Evolutionary conservation across 2,329 filamentous ascomycete species (phyloP).

Genomic region (Sordariomycetes sp.): DNA sequence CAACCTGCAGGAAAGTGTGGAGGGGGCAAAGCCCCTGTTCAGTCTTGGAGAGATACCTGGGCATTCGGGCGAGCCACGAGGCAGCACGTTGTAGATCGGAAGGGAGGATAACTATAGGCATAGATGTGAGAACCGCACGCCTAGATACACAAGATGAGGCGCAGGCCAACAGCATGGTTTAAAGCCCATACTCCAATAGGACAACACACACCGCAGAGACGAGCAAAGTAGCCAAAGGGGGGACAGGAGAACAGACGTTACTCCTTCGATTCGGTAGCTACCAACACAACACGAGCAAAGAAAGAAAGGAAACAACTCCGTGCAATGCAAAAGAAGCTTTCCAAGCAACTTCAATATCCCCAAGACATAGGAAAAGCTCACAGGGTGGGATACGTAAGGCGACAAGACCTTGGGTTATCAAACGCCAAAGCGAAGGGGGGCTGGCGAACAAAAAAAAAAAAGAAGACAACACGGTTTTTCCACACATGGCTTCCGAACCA

Average conservation of each 20-base stretch:
- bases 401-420: neutral
- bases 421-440: neutral
- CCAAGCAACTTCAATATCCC: neutral
- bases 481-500: neutral
- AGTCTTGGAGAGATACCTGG: no score
- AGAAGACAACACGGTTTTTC: neutral
- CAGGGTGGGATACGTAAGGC: no score
- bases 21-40: no score
- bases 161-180: no score
- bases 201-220: neutral
- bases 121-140: no score
- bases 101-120: no score
- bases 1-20: no score
- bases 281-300: neutral
- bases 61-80: no score
- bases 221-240: neutral
- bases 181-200: neutral
- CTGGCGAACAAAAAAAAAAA: neutral
- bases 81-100: no score
- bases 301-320: neutral
- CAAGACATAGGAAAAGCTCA: neutral
- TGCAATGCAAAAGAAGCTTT: neutral
- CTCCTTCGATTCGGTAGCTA: neutral
- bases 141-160: no score
- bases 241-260: neutral